Evolutionary conservation across 164 flowering plant species (phyloP), one percentile per base, ranked within the genome.

Genomic region (Macadamia tetraphylla): DNA sequence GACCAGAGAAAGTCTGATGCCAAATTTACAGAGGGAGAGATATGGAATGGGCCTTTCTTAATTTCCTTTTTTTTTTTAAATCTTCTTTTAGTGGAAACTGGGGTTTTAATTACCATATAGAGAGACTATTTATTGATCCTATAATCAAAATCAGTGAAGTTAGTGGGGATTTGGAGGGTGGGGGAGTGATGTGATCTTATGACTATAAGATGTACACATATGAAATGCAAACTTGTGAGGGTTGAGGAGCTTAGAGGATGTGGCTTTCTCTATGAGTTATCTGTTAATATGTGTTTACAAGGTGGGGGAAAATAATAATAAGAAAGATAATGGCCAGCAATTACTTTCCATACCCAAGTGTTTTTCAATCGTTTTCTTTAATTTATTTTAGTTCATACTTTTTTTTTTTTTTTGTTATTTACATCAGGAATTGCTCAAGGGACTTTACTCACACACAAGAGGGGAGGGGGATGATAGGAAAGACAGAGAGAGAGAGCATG

Each of bases 91-190:
- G 46, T 52, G 23, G 23, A 42, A 31, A 52, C 52, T 32, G 31
- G 43, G n/a, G 46, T 65, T 35, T 53, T 35, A 53, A 65, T 35
- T 5, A 35, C 40, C 3, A 46, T 11, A 46, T 11, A 46, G 48
- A 48, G 32, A 29, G 15, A 63, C 40, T 64, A 23, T 64, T 64
- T 12, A 49, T 49, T 49, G 67, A 64, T 64, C 6, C 14, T 46
- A 46, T 46, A 35, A 46, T 46, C 1, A 46, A 46, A 46, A 46
- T 46, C 13, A 46, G 9, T 35, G 51, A 11, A 11, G 9, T 46
- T 11, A 3, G 17, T 9, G 12, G 17, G 17, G 15, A 14, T 10
- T 23, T 23, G 23, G 23, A 23, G 23, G 23, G 23, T 23, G 23
- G 23, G 23, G 23, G 23, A 23, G 23, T 23, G 23, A 23, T 23